Evolutionary conservation across 495 filamentous ascomycete genomes (phyloP).

Genomic region (Neurospora sp.): DNA sequence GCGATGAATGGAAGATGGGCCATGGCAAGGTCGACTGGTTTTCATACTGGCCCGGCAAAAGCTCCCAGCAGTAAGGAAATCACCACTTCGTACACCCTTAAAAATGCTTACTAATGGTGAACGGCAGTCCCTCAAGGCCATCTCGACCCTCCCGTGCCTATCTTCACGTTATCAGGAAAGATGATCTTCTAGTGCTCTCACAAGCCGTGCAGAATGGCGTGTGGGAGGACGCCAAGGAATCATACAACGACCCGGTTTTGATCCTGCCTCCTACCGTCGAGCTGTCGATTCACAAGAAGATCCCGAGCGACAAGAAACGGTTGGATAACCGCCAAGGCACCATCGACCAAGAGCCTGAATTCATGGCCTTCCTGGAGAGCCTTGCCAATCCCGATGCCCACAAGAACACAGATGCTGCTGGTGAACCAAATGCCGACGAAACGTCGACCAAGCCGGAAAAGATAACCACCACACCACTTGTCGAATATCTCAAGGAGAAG

Average conservation of each 20-base stretch:
- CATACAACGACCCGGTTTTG: conserved; percentile 54
- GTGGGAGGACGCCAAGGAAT: conserved; percentile 68
- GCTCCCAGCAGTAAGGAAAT: conserved; percentile 71
- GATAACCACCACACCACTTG: conserved; percentile 72
- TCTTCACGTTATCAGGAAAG: conserved; percentile 56
- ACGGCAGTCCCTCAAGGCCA: conserved; percentile 59
- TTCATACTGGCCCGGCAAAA: conserved; percentile 67
- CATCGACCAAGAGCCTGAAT: conserved; percentile 92
- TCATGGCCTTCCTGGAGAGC: conserved; percentile 82
- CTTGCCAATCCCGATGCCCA: conserved; percentile 63
- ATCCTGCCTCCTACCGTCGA: conserved; percentile 69
- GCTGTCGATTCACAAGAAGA: conserved; percentile 70
- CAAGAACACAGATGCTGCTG: conserved; percentile 25
- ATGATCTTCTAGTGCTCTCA: conserved; percentile 49
- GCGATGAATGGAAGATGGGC: conserved; percentile 73
- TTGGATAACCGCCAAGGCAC: conserved; percentile 82
- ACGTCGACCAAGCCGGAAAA: conserved; percentile 46
- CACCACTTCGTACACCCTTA: neutral
- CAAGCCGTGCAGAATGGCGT: conserved; percentile 52
- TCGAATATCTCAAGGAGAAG: conserved; percentile 83
- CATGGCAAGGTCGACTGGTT: conserved; percentile 78
- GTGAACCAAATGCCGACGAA: conserved; percentile 43
- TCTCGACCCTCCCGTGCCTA: conserved; percentile 71
- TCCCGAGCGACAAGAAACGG: conserved; percentile 57
- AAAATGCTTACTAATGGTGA: conserved; percentile 7